Evolutionary conservation across 2,329 filamentous ascomycete genomes (phyloP), one percentile per base, ranked within the genome.

Genomic region (Ophiostoma himal-ulmi): DNA sequence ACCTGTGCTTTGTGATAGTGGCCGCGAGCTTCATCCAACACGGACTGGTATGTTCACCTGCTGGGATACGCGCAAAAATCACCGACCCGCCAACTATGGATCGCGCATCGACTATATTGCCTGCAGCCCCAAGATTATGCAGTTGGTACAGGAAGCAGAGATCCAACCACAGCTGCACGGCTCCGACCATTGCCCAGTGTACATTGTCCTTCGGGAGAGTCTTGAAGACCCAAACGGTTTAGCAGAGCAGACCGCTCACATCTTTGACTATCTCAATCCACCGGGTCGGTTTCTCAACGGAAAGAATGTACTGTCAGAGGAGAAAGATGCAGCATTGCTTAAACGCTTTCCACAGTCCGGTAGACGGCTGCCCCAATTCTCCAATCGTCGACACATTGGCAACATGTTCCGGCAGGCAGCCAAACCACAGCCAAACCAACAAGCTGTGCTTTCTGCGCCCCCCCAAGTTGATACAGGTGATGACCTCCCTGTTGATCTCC

Each of bases 161-260:
- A 98, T 98, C 41, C 95, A 98, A 78, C 93, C 97, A 79, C 94
- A 94, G 0, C 81, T 98, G 30, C 90, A 96, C 85, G 95, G 95
- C 0, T 98, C 94, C 1, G 95, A 99, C 77, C 95, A 99, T 78
- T 99, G 95, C 75, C 95, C 95, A 0, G 94, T 98, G 0, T 98
- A 91, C 78, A 93, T 89, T 0, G 84, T 86, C 2, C 82, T 96
- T 34, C 87, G 89, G 22, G 87, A 94, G 48, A 81, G 76, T 2
- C 86, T 97, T 1, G 75, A 76, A 0, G 74, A 85, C 6, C n/a
- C 39, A 11, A 81, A 0, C 75, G 81, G 62, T 2, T 26, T 1
- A 79, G 86, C 65, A 77, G 81, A 0, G 75, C 81, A 64, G 7
- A 41, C 4, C 79, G 86, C 65, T 77, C 78, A 88, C 74, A 81